Conservation (phyloP, 495 filamentous ascomycete species). For the Chaetomium cochliodes region DNA sequence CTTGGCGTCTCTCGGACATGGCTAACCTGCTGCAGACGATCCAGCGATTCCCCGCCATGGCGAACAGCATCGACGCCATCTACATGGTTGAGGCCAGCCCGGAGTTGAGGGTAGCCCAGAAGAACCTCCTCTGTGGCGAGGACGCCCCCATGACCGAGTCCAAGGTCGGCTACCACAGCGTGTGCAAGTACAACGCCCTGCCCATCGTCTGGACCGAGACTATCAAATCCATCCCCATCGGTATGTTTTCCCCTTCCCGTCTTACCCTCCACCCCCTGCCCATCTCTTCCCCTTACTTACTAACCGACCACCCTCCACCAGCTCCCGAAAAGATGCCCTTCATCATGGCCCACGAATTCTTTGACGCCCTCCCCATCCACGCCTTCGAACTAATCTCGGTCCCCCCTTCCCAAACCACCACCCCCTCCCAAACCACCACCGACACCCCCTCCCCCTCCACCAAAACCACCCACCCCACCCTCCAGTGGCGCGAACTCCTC, state of each 20-base stretch:
- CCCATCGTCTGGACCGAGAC: constrained; percentile 90
- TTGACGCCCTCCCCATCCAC: constrained; percentile 97
- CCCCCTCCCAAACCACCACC: constrained; percentile 43
- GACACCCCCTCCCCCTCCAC: constrained; percentile 46
- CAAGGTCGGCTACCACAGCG: constrained; percentile 72
- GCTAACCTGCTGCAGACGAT: constrained; percentile 60
- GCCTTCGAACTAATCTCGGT: constrained; percentile 73
- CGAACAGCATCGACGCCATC: constrained; percentile 72
- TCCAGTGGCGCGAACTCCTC: constrained; percentile 85
- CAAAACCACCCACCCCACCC: constrained; percentile 46
- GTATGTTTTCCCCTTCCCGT: constrained; percentile 23
- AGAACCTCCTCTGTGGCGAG: constrained; percentile 77
- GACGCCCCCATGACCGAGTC: constrained; percentile 64
- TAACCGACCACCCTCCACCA: constrained; percentile 11
- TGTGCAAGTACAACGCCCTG: constrained; percentile 67
- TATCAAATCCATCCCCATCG: constrained; percentile 72
- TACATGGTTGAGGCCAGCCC: constrained; percentile 90
- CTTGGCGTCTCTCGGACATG: neutral
- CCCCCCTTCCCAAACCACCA: constrained; percentile 43
- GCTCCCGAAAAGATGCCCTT: constrained; percentile 72
- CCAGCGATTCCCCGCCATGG: constrained; percentile 73
- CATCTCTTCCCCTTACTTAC: constrained; percentile 1
- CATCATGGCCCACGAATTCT: constrained; percentile 96
- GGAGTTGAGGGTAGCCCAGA: constrained; percentile 71
- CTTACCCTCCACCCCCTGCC: constrained; percentile 23